Percentiles rank a stretch among this genome's conserved stretches.
These are phyloP conservation scores for Trichoderma sp. DNA, from an alignment of 2,329 filamentous ascomycete genomes.

Conservation along the genomic window DNA sequence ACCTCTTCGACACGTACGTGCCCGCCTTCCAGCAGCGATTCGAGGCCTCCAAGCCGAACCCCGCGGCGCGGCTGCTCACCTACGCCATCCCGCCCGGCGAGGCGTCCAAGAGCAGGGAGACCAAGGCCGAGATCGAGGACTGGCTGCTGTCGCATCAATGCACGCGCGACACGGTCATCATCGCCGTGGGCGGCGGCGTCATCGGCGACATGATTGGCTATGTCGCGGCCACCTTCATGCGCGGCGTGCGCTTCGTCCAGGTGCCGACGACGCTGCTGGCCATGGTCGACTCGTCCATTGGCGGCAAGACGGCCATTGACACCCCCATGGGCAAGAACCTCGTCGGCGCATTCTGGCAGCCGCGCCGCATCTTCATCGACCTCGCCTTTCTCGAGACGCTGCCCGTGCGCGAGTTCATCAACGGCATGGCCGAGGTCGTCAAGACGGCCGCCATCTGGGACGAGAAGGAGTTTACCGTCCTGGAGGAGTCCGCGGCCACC, in stretches of 20 bases:
- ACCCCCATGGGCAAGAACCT: slow-evolving; percentile 95
- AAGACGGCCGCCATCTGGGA: slow-evolving; percentile 98
- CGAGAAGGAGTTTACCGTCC: slow-evolving; percentile 77
- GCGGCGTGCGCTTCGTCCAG: slow-evolving; percentile 92
- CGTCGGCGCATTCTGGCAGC: slow-evolving; percentile 96
- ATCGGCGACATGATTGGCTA: slow-evolving; percentile 99
- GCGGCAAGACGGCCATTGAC: slow-evolving; percentile 97
- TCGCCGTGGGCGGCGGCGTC: slow-evolving; percentile 92
- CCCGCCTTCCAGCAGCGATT: slow-evolving; percentile 65
- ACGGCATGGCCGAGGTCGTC: slow-evolving; percentile 97
- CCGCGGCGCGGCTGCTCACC: slow-evolving; percentile 70
- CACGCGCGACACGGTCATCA: slow-evolving; percentile 90
- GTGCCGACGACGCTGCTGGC: slow-evolving; percentile 91
- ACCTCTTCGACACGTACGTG: slow-evolving; percentile 79
- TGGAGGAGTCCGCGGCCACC: slow-evolving; percentile 78
- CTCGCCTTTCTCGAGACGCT: slow-evolving; percentile 88
- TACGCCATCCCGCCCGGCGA: slow-evolving; percentile 90
- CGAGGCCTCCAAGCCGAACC: slow-evolving; percentile 35
- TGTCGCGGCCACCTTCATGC: slow-evolving; percentile 97
- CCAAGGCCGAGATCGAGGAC: slow-evolving; percentile 94
- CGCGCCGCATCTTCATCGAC: slow-evolving; percentile 91
- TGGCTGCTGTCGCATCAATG: slow-evolving; percentile 94
- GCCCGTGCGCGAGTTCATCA: slow-evolving; percentile 90
- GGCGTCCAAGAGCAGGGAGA: slow-evolving; percentile 88
- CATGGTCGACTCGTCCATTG: slow-evolving; percentile 99